These are phyloP conservation scores for Salix arbutifolia DNA, from an alignment of 345 rosid genomes.

Conservation along the genomic window DNA sequence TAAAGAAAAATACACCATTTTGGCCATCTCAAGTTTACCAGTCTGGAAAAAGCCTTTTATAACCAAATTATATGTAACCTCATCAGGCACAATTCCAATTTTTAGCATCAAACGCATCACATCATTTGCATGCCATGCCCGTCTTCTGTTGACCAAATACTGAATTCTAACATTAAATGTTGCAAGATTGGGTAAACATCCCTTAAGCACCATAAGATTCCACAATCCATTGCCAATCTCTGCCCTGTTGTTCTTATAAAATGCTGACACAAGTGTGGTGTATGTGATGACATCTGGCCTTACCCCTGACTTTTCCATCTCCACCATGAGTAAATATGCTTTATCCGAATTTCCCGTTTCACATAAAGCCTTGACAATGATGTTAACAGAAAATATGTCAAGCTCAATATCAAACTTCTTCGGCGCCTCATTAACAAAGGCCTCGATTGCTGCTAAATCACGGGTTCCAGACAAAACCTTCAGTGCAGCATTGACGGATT, in stretches of 20 bases:
- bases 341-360: slow-evolving; percentile 51
- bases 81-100: slow-evolving; percentile 54
- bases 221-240: slow-evolving; percentile 71
- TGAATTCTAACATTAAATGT: slow-evolving; percentile 77
- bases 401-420: slow-evolving; percentile 37
- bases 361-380: slow-evolving; percentile 52
- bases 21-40: slow-evolving; percentile 74
- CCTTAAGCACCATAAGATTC: slow-evolving; percentile 73
- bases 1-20: slow-evolving; percentile 60
- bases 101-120: slow-evolving; percentile 56
- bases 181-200: slow-evolving; percentile 67
- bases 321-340: slow-evolving; percentile 49
- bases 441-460: slow-evolving; percentile 45
- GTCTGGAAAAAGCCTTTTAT: slow-evolving; percentile 70
- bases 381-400: slow-evolving; percentile 57
- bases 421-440: slow-evolving; percentile 39
- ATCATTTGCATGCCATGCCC: slow-evolving; percentile 71
- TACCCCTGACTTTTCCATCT: slow-evolving; percentile 56
- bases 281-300: slow-evolving; percentile 68
- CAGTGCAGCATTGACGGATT: slow-evolving; percentile 72
- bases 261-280: slow-evolving; percentile 68
- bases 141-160: slow-evolving; percentile 50
- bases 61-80: slow-evolving; percentile 67
- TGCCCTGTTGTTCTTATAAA: slow-evolving; percentile 44
- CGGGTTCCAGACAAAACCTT: slow-evolving; percentile 48